phyloP scores from a whole-genome alignment of 139 green algal species.

The Coccomyxa sp. region DNA sequence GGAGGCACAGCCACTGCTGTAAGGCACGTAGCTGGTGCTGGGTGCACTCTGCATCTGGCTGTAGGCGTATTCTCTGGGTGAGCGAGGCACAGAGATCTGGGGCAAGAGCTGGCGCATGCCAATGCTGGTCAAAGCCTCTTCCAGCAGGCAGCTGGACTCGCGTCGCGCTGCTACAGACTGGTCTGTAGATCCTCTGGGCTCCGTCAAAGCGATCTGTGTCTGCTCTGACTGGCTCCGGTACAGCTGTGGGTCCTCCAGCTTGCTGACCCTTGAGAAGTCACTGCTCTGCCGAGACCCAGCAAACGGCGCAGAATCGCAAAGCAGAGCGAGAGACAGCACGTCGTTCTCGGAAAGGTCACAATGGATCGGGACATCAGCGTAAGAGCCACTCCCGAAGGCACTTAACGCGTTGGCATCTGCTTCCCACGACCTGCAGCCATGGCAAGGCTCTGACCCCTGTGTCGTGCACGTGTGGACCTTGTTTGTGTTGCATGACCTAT shows the following conservation, averaged over 20 bases:
- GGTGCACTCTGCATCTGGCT: not conserved
- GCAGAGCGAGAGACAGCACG: not conserved
- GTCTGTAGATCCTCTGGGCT: too few relatives aligned
- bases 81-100: not conserved
- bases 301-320: not conserved
- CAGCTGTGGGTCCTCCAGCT: not conserved
- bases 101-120: not conserved
- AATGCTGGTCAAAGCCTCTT: not conserved
- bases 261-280: not conserved
- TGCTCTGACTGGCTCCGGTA: not conserved
- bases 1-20: not conserved
- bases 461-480: too few relatives aligned
- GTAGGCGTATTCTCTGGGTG: not conserved
- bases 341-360: not conserved
- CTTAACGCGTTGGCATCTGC: too few relatives aligned
- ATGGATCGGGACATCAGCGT: too few relatives aligned
- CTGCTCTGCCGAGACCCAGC: too few relatives aligned
- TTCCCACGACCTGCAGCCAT: too few relatives aligned
- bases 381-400: too few relatives aligned
- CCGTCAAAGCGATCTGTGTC: not conserved
- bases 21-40: not conserved
- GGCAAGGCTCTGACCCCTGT: too few relatives aligned
- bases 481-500: too few relatives aligned
- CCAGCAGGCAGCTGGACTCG: not conserved
- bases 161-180: not conserved